Evolutionary conservation across 2,329 filamentous ascomycete genomes (phyloP), one percentile per base, ranked within the genome.

Genomic region (Colletotrichum incanum): DNA sequence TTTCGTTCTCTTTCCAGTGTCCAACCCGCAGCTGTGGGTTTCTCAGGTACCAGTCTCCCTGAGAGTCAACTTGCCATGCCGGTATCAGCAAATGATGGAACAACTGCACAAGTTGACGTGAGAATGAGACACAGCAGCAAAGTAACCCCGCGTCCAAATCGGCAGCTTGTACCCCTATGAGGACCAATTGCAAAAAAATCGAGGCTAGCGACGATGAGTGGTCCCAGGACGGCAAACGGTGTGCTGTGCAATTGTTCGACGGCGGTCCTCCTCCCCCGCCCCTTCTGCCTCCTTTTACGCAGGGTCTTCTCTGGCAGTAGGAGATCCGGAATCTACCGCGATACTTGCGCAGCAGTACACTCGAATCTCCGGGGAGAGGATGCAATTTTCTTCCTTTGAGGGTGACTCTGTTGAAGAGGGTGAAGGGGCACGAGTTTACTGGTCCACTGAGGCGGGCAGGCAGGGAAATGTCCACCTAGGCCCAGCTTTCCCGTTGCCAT

Each of bases 71-170:
- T n/a, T 45, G 16, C 20, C 12, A 26, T 49, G 39, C 41, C n/a
- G 63, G 59, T 58, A n/a, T 8, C n/a, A 9, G 23, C 52, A 47
- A 58, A 58, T 41, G 54, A 56, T 58, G 63, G 39, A 60, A 59
- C 49, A 28, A 59, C 28, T 49, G 63, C 52, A 31, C 41, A 5
- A 28, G 52, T 34, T 47, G 47, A 39, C 34, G 34, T 37, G 37
- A 43, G 47, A 43, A 34, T 62, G 56, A 67, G 65, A 62, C 56
- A 45, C 20, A 16, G n/a, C 54, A 56, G 28, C 28, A 23, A 54
- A 16, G 39, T n/a, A 45, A 60, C 54, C 54, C 64, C 23, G 43
- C 43, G 54, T 47, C 41, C n/a, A 28, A 31, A 47, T 16, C 34
- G n/a, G n/a, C 34, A 26, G n/a, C 34, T 26, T 18, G n/a, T 26